Percentiles rank a stretch among this genome's conserved stretches.
Evolutionary conservation across 176 grass and related monocot genomes (phyloP).

Genomic region (Hsuehochloa calcarea): DNA sequence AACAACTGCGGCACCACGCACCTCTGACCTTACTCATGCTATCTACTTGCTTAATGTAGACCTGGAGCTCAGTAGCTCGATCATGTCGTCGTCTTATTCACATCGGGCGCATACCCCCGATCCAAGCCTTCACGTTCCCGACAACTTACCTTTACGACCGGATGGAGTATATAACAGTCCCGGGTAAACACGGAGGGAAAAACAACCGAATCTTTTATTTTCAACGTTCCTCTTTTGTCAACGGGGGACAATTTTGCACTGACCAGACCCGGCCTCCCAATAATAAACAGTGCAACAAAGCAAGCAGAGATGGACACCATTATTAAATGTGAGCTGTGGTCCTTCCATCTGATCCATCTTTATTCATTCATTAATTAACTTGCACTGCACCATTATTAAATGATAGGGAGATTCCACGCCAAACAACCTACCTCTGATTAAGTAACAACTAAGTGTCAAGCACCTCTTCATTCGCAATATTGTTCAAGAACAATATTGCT

Average conservation of each 20-base stretch:
- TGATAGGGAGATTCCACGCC: conserved; percentile 24
- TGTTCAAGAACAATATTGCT: not conserved
- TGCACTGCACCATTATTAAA: too few species aligned
- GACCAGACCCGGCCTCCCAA: not conserved
- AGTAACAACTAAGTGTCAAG: not conserved
- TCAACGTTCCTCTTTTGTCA: not conserved
- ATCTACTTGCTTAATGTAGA: too few species aligned
- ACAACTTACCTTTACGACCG: too few species aligned
- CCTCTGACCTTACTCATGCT: too few species aligned
- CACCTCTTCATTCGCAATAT: not conserved
- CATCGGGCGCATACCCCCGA: too few species aligned
- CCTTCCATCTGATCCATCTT: not conserved
- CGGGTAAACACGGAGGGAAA: not conserved
- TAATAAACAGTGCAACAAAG: not conserved
- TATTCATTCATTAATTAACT: not conserved
- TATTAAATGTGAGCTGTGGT: conserved; percentile 5
- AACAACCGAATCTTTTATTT: not conserved
- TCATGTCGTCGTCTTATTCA: too few species aligned
- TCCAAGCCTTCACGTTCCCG: too few species aligned
- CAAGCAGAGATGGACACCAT: not conserved
- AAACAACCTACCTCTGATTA: not conserved
- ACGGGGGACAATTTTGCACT: not conserved
- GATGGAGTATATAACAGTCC: too few species aligned
- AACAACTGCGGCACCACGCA: too few species aligned
- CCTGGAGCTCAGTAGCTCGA: too few species aligned